These are phyloP conservation scores for Cupressus sempervirens DNA, from an alignment of 75 land plant species.

Conservation along the genomic window DNA sequence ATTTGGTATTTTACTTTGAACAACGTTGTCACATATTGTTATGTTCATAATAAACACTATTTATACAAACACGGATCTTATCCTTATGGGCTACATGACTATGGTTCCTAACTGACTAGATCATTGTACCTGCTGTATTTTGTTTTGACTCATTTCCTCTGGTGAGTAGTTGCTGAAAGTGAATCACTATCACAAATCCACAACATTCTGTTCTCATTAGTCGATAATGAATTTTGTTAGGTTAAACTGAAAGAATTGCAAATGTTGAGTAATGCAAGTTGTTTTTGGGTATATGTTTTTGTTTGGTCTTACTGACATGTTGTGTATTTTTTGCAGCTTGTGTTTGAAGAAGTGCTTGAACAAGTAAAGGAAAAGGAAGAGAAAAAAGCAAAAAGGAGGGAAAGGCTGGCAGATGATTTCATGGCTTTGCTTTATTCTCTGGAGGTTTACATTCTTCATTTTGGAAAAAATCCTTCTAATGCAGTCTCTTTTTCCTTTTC, in stretches of 20 bases:
- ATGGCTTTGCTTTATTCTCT: constrained; percentile 45
- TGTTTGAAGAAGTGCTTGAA: constrained; percentile 77
- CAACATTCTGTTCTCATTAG: background rate
- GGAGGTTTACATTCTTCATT: constrained; percentile 40
- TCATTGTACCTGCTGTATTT: background rate
- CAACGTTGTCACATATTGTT: background rate
- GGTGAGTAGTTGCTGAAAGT: background rate
- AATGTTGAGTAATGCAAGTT: background rate
- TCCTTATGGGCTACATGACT: no score
- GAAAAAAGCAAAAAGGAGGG: constrained; percentile 62
- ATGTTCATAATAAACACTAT: background rate
- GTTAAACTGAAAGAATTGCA: background rate
- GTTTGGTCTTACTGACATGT: background rate
- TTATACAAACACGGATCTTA: no score
- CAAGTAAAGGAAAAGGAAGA: constrained; percentile 89
- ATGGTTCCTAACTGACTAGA: no score
- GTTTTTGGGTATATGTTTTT: background rate
- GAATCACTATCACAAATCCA: background rate
- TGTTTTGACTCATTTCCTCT: background rate
- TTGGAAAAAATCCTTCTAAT: background rate
- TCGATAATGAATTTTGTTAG: background rate
- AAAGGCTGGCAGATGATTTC: constrained; percentile 79
- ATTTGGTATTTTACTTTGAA: background rate
- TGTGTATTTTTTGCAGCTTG: constrained; percentile 49
- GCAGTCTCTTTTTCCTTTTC: background rate